A percentile compares a stretch with the other conserved stretches of the same genome.
phyloP scores from a whole-genome alignment of 179 eudicot genomes.

The Gypsophila paniculata region DNA sequence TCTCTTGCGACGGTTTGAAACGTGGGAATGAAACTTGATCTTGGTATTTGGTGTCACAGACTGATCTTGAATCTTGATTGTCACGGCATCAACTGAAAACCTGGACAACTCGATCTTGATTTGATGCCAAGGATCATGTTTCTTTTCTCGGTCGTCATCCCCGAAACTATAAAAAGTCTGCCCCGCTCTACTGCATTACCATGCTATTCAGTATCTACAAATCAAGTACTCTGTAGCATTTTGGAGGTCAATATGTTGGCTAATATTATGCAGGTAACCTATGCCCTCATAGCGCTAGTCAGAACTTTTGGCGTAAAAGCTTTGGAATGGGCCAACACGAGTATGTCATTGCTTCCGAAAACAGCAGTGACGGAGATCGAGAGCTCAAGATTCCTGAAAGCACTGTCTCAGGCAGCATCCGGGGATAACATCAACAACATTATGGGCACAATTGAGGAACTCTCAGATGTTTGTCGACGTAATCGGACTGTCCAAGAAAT shows the following conservation, averaged over 20 bases:
- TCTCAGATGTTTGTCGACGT: slow-evolving; percentile 92
- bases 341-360: slow-evolving; percentile 64
- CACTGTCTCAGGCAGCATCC: slow-evolving; percentile 71
- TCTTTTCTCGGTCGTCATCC: neutral
- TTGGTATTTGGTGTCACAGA: no score
- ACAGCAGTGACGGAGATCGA: slow-evolving; percentile 80
- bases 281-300: slow-evolving; percentile 60
- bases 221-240: neutral
- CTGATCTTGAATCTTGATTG: no score
- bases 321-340: slow-evolving; percentile 78
- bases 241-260: neutral
- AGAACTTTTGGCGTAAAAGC: slow-evolving; percentile 65
- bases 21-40: no score
- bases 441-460: slow-evolving; percentile 73
- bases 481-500: slow-evolving; percentile 93
- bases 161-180: neutral
- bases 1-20: no score
- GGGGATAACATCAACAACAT: slow-evolving; percentile 51
- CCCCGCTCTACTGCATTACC: neutral
- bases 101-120: no score
- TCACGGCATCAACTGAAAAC: no score
- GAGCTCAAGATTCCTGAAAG: slow-evolving; percentile 65
- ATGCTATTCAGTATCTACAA: neutral
- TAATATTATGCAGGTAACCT: slow-evolving; percentile 53
- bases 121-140: neutral